phyloP scores from a whole-genome alignment of 192 early-diverging fungal species.

The Coemansia sp. region DNA sequence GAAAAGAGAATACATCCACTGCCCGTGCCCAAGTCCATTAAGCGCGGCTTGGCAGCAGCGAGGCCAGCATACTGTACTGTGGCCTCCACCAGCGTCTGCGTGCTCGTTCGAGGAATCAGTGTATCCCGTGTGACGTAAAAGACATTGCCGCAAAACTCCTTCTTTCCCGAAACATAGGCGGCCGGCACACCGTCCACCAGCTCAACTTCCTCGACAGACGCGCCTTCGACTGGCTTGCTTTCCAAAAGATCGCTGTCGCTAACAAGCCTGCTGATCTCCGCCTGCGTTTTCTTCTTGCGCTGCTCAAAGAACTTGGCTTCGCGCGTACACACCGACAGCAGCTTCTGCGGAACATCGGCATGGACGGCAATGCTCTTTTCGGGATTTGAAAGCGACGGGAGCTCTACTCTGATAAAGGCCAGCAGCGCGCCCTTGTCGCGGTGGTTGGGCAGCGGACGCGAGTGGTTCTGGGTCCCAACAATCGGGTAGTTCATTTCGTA shows the following conservation, averaged over 20 bases:
- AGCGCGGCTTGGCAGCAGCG: neutral
- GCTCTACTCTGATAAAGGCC: conserved; percentile 41
- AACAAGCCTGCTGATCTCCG: conserved; percentile 43
- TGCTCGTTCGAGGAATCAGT: conserved; percentile 68
- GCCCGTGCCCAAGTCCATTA: conserved; percentile 75
- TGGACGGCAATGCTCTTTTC: conserved; percentile 10
- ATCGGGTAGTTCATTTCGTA: conserved; percentile 49
- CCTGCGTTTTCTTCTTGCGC: conserved; percentile 28
- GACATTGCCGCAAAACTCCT: conserved; percentile 56
- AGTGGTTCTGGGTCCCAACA: conserved; percentile 55
- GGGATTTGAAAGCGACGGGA: conserved; percentile 34
- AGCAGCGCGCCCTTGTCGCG: conserved; percentile 58
- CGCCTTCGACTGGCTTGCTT: neutral
- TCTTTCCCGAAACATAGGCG: conserved; percentile 23
- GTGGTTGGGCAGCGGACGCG: conserved; percentile 53
- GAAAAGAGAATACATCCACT: conserved; percentile 68
- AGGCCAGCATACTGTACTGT: conserved; percentile 13
- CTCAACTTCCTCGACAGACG: conserved; percentile 32
- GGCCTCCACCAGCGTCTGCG: conserved; percentile 62
- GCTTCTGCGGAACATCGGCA: conserved; percentile 53
- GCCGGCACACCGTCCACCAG: conserved; percentile 49
- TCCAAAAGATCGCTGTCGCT: neutral
- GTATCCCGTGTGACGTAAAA: conserved; percentile 62
- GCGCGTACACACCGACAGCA: conserved; percentile 53
- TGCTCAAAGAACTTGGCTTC: conserved; percentile 55